A percentile compares a stretch with the other conserved stretches of the same genome.
These are phyloP conservation scores for Fusarium torreyae DNA, from an alignment of 2,329 filamentous ascomycete species.

Conservation along the genomic window DNA sequence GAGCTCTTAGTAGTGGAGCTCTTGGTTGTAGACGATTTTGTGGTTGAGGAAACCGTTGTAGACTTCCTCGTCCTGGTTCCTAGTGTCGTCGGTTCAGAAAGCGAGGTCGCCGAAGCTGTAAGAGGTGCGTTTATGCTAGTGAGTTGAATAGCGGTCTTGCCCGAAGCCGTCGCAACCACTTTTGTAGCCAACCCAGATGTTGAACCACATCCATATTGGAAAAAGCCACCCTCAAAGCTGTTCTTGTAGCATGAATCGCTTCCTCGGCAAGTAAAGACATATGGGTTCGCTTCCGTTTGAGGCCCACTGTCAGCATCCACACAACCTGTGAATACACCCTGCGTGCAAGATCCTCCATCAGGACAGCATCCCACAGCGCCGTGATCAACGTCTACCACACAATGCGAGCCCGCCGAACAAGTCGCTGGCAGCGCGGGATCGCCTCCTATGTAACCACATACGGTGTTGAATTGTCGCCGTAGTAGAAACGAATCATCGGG, in stretches of 20 bases:
- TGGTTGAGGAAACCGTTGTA: constrained; percentile 22
- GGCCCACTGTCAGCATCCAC: constrained; percentile 66
- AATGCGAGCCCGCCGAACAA: constrained; percentile 71
- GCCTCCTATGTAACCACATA: constrained; percentile 72
- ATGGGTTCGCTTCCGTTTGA: constrained; percentile 68
- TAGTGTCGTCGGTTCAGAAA: constrained; percentile 61
- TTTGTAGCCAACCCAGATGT: constrained; percentile 64
- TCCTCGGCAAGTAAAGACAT: constrained; percentile 69
- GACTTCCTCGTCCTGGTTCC: constrained; percentile 48
- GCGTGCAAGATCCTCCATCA: constrained; percentile 64
- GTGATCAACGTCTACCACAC: constrained; percentile 66
- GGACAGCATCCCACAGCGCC: constrained; percentile 71
- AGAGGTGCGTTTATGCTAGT: constrained; percentile 59
- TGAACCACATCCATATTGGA: constrained; percentile 70
- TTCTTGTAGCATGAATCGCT: constrained; percentile 70
- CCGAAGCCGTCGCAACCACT: constrained; percentile 64
- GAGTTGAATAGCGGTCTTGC: constrained; percentile 55
- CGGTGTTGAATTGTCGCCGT: constrained; percentile 65
- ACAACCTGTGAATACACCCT: constrained; percentile 71
- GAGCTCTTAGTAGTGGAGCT: constrained; percentile 16
- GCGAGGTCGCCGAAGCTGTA: constrained; percentile 57
- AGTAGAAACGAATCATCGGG: constrained; percentile 52
- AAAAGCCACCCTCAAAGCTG: constrained; percentile 68
- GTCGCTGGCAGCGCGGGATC: constrained; percentile 68
- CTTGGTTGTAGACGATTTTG: constrained; percentile 18